Evolutionary conservation across 169 alveolate species (phyloP), one percentile per base, ranked within the genome.

Genomic region (Toxoplasma gondii): DNA sequence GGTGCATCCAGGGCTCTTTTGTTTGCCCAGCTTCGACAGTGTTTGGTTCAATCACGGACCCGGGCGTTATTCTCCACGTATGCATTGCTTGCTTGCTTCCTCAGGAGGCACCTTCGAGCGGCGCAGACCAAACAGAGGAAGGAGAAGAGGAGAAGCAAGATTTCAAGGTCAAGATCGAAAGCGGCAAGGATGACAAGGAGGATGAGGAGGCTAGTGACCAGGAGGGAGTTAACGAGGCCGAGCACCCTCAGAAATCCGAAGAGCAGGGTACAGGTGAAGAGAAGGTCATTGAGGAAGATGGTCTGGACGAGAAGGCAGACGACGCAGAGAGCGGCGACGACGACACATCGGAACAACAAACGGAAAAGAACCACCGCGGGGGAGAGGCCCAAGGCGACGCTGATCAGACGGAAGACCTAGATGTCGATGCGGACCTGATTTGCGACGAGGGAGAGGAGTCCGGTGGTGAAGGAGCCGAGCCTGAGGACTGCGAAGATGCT

Each of bases 271-370:
- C 69, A 34, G 93, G 67, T 49, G 53, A 54, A 49, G 80, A 86
- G 17, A 83, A 39, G 36, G 81, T 83, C 80, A 91, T 90, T 1
- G 94, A 91, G 17, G 91, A 83, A 54, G 94, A 90, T 31, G 7
- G 39, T 16, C 81, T 58, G 49, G 69, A 81, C 10, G 91, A 90
- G 43, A 38, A 44, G 36, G 43, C 39, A 29, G 78, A 45, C 64
- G 45, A 43, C 41, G 22, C 43, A 39, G 45, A 84, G 74, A 39
- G 17, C 0, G 70, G 44, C 38, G 91, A n/a, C 43, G 38, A 74
- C 53, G 93, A 74, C 83, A 54, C 22, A 80, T 39, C 45, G 39
- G 95, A 92, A 74, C 34, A 54, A 39, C 38, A 88, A 1, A 22
- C 82, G 17, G 74, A 83, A 41, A 39, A 67, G 39, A 67, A 29